Conservation (phyloP, 2,329 filamentous ascomycete species). For the Fusarium haematococcum region DNA sequence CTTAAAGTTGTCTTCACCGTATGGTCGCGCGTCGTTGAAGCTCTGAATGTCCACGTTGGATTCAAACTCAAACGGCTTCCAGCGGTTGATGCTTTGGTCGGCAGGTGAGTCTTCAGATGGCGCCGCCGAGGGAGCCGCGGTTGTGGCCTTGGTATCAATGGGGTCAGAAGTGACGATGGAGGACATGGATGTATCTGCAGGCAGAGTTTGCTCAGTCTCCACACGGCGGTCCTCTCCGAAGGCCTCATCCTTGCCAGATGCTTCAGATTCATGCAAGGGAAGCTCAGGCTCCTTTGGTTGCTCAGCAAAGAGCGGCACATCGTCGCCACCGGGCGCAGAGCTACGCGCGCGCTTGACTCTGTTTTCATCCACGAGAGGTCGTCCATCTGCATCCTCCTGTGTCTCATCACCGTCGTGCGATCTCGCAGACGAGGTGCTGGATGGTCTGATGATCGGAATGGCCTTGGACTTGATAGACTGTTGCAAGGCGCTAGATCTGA, state of each 20-base stretch:
- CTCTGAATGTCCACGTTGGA: conserved; percentile 59
- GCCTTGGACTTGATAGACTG: conserved; percentile 82
- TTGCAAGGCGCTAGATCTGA: conserved; percentile 70
- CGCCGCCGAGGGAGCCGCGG: conserved; percentile 64
- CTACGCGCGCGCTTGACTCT: conserved; percentile 82
- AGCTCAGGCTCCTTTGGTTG: conserved; percentile 49
- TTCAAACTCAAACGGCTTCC: conserved; percentile 71
- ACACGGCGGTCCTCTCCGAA: conserved; percentile 47
- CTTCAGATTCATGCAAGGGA: conserved; percentile 31
- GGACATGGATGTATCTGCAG: conserved; percentile 64
- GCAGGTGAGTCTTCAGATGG: conserved; percentile 65
- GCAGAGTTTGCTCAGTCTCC: conserved; percentile 57
- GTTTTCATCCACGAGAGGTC: conserved; percentile 71
- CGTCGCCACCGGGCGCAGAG: conserved; percentile 73
- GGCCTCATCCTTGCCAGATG: conserved; percentile 38
- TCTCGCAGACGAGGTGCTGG: conserved; percentile 60
- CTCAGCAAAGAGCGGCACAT: conserved; percentile 80
- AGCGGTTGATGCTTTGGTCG: conserved; percentile 58
- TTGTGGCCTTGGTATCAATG: conserved; percentile 64
- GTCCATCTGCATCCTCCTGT: conserved; percentile 58
- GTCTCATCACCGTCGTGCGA: conserved; percentile 40
- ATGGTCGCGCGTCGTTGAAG: conserved; percentile 65
- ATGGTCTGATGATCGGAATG: conserved; percentile 80
- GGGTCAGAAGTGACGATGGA: conserved; percentile 66
- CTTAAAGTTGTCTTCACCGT: conserved; percentile 58